Evolutionary conservation across 768 basidiomycete species (phyloP).

Genomic region (Tricholomella constricta): DNA sequence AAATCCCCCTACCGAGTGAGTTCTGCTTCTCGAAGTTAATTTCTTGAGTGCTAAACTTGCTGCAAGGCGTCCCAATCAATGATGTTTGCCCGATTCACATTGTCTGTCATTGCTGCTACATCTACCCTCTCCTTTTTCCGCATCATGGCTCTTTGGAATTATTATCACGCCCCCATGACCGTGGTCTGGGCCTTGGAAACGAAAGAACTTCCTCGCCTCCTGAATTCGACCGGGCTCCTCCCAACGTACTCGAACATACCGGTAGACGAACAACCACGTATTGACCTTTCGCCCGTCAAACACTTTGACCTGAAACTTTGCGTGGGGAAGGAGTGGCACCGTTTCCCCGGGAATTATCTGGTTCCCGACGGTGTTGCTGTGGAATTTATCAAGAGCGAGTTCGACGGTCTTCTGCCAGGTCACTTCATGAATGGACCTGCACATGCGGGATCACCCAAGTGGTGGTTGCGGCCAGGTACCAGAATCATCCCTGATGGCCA

Average conservation of each 20-base stretch:
- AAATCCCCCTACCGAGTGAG: conserved; percentile 84
- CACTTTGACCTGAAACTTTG: conserved; percentile 78
- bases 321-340: conserved; percentile 93
- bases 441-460: conserved; percentile 22
- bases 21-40: conserved; percentile 1
- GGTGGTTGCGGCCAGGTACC: conserved; percentile 67
- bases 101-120: conserved; percentile 65
- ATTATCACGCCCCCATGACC: conserved; percentile 89
- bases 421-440: conserved; percentile 60
- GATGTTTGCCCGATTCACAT: conserved; percentile 77
- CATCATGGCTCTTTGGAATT: conserved; percentile 78
- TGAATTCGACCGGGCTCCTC: conserved; percentile 71
- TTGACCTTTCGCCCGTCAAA: conserved; percentile 70
- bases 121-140: conserved; percentile 76
- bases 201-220: conserved; percentile 77
- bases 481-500: conserved; percentile 60
- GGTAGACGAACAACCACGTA: conserved; percentile 47
- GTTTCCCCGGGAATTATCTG: conserved; percentile 90
- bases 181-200: conserved; percentile 71
- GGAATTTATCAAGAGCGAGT: conserved; percentile 91
- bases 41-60: not conserved
- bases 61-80: conserved; percentile 72
- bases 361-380: conserved; percentile 82
- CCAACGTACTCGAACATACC: conserved; percentile 41
- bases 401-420: conserved; percentile 84